Evolutionary conservation across 768 basidiomycete species (phyloP).

Genomic region (Clitopilus passeckerianus): DNA sequence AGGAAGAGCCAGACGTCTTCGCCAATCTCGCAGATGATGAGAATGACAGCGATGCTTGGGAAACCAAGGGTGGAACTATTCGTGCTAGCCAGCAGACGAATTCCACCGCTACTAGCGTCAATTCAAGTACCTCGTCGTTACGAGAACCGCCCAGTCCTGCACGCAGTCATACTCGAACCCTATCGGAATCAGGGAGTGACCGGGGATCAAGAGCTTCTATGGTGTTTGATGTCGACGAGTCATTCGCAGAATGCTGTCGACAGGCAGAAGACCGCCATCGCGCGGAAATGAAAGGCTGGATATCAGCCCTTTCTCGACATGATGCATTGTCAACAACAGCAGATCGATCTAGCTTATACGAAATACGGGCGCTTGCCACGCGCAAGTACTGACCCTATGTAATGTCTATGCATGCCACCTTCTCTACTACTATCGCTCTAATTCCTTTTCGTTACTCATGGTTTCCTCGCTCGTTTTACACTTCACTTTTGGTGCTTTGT

Average conservation of each 20-base stretch:
- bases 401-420: constrained; percentile 6
- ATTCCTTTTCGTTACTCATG: constrained; percentile 8
- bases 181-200: constrained; percentile 75
- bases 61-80: constrained; percentile 75
- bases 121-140: constrained; percentile 19
- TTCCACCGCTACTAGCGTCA: constrained; percentile 16
- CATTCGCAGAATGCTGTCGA: constrained; percentile 67
- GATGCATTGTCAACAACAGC: constrained; percentile 34
- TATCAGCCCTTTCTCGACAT: constrained; percentile 26
- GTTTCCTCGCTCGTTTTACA: constrained; percentile 12
- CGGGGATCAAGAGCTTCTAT: constrained; percentile 78
- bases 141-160: constrained; percentile 53
- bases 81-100: constrained; percentile 46
- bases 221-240: constrained; percentile 72
- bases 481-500: constrained; percentile 14
- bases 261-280: constrained; percentile 80
- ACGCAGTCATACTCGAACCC: constrained; percentile 56
- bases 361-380: constrained; percentile 84
- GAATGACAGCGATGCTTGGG: constrained; percentile 69
- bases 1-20: constrained; percentile 95
- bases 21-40: constrained; percentile 91
- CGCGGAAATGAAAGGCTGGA: constrained; percentile 84
- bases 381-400: constrained; percentile 57
- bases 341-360: constrained; percentile 66
- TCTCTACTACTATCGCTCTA: constrained; percentile 7